Evolutionary conservation across 2,329 filamentous ascomycete genomes (phyloP), one percentile per base, ranked within the genome.

Genomic region (Ophidiomyces ophidiicola): DNA sequence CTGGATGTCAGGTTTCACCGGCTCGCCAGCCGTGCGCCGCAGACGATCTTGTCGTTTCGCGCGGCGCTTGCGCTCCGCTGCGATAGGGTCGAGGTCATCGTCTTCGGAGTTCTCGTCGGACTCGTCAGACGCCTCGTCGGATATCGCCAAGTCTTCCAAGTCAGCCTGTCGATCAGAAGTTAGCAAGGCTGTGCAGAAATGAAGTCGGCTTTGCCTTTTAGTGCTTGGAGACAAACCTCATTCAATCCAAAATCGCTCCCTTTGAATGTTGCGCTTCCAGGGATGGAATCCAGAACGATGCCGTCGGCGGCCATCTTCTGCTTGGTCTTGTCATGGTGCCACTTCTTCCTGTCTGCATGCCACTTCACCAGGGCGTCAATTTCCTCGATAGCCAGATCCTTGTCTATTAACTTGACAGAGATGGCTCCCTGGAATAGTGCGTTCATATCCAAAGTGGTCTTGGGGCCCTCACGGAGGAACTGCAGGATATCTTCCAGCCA

Each of bases 401-500:
- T 80, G 56, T 94, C 73, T 36, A 98, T 66, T 36, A 70, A 59
- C 5, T 74, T 72, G 17, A 72, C 69, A 48, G 78, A 76, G 25
- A 82, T 71, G 2, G 80, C 84, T 18, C 84, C 85, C 47, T 84
- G 79, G 55, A 96, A 88, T 15, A 98, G 68, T 1, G 85, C 86
- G 50, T 98, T 96, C 68, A 98, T 86, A 55, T 98, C 87, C 14
- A 98, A 68, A 47, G 82, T 88, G 36, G 84, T 85, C 49, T 71
- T 73, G 1, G 87, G 90, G 0, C 90, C 90, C 47, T 86, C 79
- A 32, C 88, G 77, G 21, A 98, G 67, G 62, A 96, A 98, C 46
- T 90, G 83, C 4, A 98, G 73, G 43, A 98, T 96, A 24, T 81
- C 82, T 63, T 98, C 90, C 32, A 96, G 79, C 90, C 90, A 96